Evolutionary conservation across 768 basidiomycete genomes (phyloP).

Genomic region (Termitomyces sp.): DNA sequence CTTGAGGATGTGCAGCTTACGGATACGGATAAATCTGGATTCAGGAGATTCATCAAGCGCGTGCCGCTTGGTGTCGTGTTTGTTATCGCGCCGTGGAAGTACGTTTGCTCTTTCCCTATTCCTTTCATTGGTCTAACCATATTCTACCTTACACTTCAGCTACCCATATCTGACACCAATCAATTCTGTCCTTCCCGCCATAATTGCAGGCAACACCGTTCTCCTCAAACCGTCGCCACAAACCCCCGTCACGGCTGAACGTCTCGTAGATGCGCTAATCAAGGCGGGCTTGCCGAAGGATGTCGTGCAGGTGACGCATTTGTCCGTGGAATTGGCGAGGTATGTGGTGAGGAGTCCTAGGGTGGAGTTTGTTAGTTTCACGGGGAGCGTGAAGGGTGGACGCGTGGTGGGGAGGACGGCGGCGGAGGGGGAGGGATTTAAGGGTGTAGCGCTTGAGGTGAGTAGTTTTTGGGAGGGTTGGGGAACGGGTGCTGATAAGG

Average conservation of each 20-base stretch:
- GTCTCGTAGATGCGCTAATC: slow-evolving; percentile 65
- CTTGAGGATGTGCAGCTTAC: slow-evolving; percentile 73
- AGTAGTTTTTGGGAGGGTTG: slow-evolving; percentile 5
- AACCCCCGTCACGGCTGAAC: slow-evolving; percentile 86
- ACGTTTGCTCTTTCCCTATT: slow-evolving; percentile 25
- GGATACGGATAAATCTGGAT: slow-evolving; percentile 80
- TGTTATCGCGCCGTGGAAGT: slow-evolving; percentile 94
- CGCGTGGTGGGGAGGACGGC: slow-evolving; percentile 71
- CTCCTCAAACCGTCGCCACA: slow-evolving; percentile 96
- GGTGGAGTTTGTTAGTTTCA: slow-evolving; percentile 87
- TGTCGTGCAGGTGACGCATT: slow-evolving; percentile 73
- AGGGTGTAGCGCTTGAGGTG: slow-evolving; percentile 85
- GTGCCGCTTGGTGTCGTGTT: slow-evolving; percentile 85
- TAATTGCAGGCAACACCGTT: slow-evolving; percentile 88
- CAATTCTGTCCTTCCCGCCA: slow-evolving; percentile 89
- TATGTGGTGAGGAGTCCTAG: slow-evolving; percentile 59
- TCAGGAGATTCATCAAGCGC: slow-evolving; percentile 80
- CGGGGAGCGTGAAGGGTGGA: slow-evolving; percentile 80
- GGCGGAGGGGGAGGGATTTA: slow-evolving; percentile 65
- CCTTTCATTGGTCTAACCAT: not conserved
- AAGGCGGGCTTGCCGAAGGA: slow-evolving; percentile 76
- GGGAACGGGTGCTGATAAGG: not conserved
- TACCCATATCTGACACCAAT: slow-evolving; percentile 88
- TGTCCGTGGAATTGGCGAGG: slow-evolving; percentile 59
- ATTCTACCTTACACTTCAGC: slow-evolving; percentile 34